Evolutionary conservation across 441 rosid genomes (phyloP).

Genomic region (Kokia cookei): DNA sequence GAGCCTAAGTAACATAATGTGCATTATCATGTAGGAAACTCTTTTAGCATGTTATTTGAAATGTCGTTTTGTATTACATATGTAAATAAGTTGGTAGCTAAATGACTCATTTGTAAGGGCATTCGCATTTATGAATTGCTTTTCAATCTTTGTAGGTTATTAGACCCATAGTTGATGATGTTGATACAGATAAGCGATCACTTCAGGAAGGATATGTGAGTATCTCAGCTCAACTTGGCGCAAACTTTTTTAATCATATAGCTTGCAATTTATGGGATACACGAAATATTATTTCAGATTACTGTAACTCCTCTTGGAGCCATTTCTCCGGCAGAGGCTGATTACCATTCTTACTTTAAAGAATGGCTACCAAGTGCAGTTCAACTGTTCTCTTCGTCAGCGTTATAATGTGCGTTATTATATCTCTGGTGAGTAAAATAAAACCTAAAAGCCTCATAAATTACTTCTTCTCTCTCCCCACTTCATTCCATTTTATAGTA

Average conservation of each 20-base stretch:
- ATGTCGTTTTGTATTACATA: neutral
- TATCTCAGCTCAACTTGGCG: constrained; percentile 5
- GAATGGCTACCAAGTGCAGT: constrained; percentile 51
- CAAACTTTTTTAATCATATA: neutral
- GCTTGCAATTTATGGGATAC: neutral
- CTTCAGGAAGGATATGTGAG: constrained; percentile 73
- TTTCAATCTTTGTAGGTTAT: constrained; percentile 31
- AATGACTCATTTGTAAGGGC: neutral
- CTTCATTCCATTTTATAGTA: too few relatives aligned
- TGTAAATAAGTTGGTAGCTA: neutral
- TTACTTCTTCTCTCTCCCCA: neutral
- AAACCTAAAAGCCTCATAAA: neutral
- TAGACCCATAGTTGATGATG: constrained; percentile 27
- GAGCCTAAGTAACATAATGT: neutral
- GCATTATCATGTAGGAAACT: neutral
- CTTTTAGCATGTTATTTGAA: neutral
- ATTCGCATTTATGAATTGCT: neutral
- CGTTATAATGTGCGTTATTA: neutral
- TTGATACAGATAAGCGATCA: constrained; percentile 47
- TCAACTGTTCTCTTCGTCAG: neutral
- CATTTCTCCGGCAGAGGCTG: constrained; percentile 54
- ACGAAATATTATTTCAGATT: constrained; percentile 44
- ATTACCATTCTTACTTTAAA: constrained; percentile 38
- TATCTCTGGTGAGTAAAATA: neutral
- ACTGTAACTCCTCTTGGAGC: constrained; percentile 77